A percentile compares a stretch with the other conserved stretches of the same genome.
phyloP scores from a whole-genome alignment of 2,329 filamentous ascomycete species.

The Colletotrichum chlorophyti region DNA sequence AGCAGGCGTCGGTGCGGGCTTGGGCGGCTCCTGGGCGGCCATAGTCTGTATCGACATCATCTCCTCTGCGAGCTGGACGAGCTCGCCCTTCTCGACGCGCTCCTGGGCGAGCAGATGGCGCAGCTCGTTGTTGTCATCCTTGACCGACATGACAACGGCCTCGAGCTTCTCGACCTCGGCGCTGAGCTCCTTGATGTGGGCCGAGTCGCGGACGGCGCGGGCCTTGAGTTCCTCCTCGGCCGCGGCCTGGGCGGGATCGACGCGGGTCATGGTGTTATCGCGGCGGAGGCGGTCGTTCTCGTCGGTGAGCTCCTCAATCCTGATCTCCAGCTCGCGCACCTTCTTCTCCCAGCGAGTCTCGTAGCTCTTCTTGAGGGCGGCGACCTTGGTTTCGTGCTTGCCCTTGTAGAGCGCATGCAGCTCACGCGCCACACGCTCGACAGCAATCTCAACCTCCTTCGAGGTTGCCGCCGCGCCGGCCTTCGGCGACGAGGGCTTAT shows the following conservation, averaged over 20 bases:
- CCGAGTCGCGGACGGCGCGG: conserved; percentile 69
- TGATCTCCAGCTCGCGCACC: conserved; percentile 76
- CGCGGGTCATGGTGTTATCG: conserved; percentile 70
- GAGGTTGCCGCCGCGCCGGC: conserved; percentile 38
- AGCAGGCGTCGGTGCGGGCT: conserved; percentile 32
- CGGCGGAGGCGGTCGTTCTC: conserved; percentile 79
- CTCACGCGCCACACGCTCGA: conserved; percentile 92
- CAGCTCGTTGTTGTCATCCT: conserved; percentile 72
- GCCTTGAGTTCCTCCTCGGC: conserved; percentile 59
- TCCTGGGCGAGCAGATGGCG: conserved; percentile 73
- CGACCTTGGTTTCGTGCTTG: conserved; percentile 96
- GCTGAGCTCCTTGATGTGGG: conserved; percentile 72
- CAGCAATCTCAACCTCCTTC: conserved; percentile 80
- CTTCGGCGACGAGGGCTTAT: conserved; percentile 42
- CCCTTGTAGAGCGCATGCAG: conserved; percentile 93
- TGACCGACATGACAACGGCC: conserved; percentile 73
- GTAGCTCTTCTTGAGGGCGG: conserved; percentile 84
- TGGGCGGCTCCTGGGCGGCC: conserved; percentile 36
- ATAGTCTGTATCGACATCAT: conserved; percentile 75
- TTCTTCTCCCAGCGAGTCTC: conserved; percentile 91
- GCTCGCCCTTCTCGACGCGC: conserved; percentile 82
- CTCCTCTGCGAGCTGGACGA: conserved; percentile 83
- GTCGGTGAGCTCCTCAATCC: conserved; percentile 70
- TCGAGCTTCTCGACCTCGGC: conserved; percentile 79
- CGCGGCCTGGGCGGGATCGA: conserved; percentile 53